phyloP scores from a whole-genome alignment of 305 asterid species.

The Plantago rigida region DNA sequence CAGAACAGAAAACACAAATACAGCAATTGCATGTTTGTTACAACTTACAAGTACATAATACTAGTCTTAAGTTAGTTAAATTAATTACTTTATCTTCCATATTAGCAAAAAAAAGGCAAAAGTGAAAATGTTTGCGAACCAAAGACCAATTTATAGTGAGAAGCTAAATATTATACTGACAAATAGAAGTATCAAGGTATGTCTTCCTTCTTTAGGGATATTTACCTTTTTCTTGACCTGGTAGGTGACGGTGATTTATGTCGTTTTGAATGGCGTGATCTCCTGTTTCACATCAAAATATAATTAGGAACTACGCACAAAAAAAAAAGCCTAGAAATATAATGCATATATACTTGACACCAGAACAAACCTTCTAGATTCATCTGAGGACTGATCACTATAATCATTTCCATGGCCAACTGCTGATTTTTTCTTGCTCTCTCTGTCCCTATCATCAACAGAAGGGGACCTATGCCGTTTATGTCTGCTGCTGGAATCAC shows the following conservation, averaged over 20 bases:
- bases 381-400: constrained; percentile 63
- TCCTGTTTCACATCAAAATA: constrained; percentile 47
- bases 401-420: constrained; percentile 42
- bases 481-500: constrained; percentile 54
- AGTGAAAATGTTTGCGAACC: constrained; percentile 9
- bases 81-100: constrained; percentile 4
- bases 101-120: constrained; percentile 10
- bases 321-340: neutral
- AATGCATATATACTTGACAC: constrained; percentile 16
- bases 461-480: constrained; percentile 60
- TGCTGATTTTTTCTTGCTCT: constrained; percentile 42
- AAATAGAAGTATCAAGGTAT: constrained; percentile 8
- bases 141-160: constrained; percentile 10
- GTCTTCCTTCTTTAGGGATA: neutral
- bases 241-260: constrained; percentile 68
- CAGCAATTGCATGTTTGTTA: neutral
- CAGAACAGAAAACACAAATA: neutral
- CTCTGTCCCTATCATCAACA: constrained; percentile 49
- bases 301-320: constrained; percentile 17
- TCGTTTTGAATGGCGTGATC: constrained; percentile 49
- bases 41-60: constrained; percentile 14
- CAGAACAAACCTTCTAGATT: constrained; percentile 54
- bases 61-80: constrained; percentile 4
- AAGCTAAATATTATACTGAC: constrained; percentile 1
- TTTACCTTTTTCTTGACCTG: constrained; percentile 74